Evolutionary conservation across 768 basidiomycete species (phyloP), one percentile per base, ranked within the genome.

Genomic region (Hericium alpestre): DNA sequence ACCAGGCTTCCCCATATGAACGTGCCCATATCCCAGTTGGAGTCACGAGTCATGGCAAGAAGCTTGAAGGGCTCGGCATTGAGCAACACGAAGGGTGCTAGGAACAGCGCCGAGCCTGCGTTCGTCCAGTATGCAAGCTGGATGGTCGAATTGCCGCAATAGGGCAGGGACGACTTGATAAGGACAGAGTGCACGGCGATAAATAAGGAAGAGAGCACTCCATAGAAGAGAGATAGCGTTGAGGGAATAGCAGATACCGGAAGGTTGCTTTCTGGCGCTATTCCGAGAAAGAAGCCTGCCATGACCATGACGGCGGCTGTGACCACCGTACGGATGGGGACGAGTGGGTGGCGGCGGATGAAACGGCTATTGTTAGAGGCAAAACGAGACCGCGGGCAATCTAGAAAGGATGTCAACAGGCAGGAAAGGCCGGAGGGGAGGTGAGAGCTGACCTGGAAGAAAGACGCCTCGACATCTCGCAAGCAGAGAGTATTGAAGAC

Each of bases 361-460:
- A 86, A 46, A 91, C 81, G 23, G 80, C 59, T 56, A 93, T 89
- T 1, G 91, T 94, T 51, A 90, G 75, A 0, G 91, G 91, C 4
- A 94, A 76, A 3, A 90, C 84, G 39, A 94, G 77, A 0, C 91
- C 90, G 62, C 90, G 74, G 1, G 90, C 91, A 64, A 94, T 90
- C 84, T 92, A 69, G 20, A 8, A n/a, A 13, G 32, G 25, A 46
- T 4, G 5, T 48, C 11, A 12, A 39, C 25, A 32, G 4, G 55
- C 11, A 22, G 9, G 46, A 23, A 9, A 25, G 22, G 1, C 38
- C 23, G 18, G 2, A 27, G 53, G 37, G 2, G 11, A 12, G 8
- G 15, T 18, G 47, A 22, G 38, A 15, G 40, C 6, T 51, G 65
- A 84, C 86, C 76, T 89, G 87, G 70, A 89, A 91, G 69, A 86